Base-by-base conservation (phyloP, 164 flowering plant genomes). In the Pachysandra terminalis region DNA sequence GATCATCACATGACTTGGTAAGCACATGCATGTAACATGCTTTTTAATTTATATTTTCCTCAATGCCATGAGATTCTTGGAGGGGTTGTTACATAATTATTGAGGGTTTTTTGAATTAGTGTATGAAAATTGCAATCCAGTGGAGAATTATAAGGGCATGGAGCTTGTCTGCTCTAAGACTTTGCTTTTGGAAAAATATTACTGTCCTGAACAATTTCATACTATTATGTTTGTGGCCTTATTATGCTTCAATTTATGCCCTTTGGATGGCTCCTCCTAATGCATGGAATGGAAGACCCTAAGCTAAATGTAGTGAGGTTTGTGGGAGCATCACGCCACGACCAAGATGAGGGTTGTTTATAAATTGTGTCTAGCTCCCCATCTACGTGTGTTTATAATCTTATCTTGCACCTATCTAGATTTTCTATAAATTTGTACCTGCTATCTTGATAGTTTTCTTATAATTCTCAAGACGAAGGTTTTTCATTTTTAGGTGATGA, bases 1-100 rank as follows among this genome's bases (percentile, higher is more conserved):
- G 76, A 71, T 87, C 98, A 19, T 89, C 98, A 10, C 97, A 95
- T 79, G 97, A 92, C 78, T 83, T 92, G 97, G 98, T 95, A 83
- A 77, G 81, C 48, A 40, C 10, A 24, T 16, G 5, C 9, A 16
- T 24, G n/a, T 13, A 16, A 6, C 26, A 51, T 23, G 26, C 19
- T 53, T 53, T n/a, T 27, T 57, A 49, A 56, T 21, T 59, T 27
- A 37, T 63, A 27, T 40, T 10, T 37, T 28, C 35, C 21, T 41
- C n/a, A 24, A 37, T 51, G 51, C 35, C 19, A 56, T 48, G 41
- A 58, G 35, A 60, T 70, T 58, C 25, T 71, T 37, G 15, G 45
- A 52, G 25, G 53, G 55, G 40, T 25, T 13, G 9, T 51, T 13
- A 19, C 21, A 51, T 58, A 58, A 9, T 37, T 37, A 3, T 35